These are phyloP conservation scores for Heritiera littoralis DNA, from an alignment of 345 rosid species.

Conservation along the genomic window DNA sequence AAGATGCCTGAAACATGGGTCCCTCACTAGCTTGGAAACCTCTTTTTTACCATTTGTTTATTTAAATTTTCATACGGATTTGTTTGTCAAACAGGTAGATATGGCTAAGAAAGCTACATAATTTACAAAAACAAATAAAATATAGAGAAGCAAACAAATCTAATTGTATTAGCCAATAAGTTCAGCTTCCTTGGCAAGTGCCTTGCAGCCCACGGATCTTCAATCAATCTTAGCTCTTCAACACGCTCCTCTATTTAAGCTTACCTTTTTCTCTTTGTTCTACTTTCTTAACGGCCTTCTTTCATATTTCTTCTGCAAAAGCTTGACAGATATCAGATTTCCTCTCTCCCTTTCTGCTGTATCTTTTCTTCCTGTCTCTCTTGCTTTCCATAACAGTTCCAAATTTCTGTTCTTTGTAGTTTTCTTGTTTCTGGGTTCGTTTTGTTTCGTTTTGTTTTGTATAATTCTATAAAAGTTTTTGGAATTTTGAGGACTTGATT, in stretches of 20 bases:
- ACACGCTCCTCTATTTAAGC: conserved; percentile 63
- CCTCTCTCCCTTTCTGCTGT: conserved; percentile 13
- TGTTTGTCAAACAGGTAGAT: conserved; percentile 48
- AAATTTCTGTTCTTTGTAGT: not conserved
- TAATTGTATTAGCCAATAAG: conserved; percentile 19
- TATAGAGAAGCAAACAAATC: not conserved
- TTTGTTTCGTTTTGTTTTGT: conserved; percentile 19
- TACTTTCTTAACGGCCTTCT: conserved; percentile 57
- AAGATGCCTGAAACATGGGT: conserved; percentile 24
- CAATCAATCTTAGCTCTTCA: conserved; percentile 17
- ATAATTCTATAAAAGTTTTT: not conserved
- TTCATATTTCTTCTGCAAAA: conserved; percentile 30
- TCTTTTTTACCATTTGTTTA: conserved; percentile 23
- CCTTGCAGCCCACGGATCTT: conserved; percentile 81
- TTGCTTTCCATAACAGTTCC: conserved; percentile 10
- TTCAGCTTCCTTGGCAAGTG: conserved; percentile 53
- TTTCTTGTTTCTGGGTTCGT: conserved; percentile 19
- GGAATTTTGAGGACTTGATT: not conserved
- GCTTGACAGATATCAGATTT: not conserved
- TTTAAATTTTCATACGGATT: conserved; percentile 8
- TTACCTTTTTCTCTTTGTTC: conserved; percentile 31
- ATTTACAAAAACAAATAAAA: not conserved
- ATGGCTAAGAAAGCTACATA: conserved; percentile 26
- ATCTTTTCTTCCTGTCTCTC: not conserved
- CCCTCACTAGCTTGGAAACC: conserved; percentile 19